Evolutionary conservation across 1,139 yeast species (phyloP), one percentile per base, ranked within the genome.

Genomic region (Geotrichum armillariae): DNA sequence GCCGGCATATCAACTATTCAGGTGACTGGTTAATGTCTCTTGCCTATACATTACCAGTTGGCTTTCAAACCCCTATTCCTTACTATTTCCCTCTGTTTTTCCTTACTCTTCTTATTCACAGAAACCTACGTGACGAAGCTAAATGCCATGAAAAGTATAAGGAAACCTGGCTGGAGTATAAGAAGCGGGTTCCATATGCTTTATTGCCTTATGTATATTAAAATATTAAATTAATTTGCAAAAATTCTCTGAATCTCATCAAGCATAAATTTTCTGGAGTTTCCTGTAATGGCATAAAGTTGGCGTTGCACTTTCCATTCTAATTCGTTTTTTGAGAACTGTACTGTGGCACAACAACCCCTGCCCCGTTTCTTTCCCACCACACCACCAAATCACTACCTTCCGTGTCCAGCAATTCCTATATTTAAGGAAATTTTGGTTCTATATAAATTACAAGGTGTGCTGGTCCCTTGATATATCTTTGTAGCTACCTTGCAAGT

Each of bases 1-100:
- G 96, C 5, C 95, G 95, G 60, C 99, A 93, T 66, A 89, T 89
- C 65, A 93, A 93, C 66, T 93, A 93, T 69, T 77, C 91, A 55
- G 99, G 99, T 36, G 99, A 93, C 70, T 90, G 96, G 94, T 66
- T 93, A 45, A 82, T 90, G 65, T 90, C 97, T 0, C 77, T 88
- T 73, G 82, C 95, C 39, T 91, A 96, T 95, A 90, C 97, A 67
- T 74, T 93, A 58, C 84, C 96, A 17, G 89, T 97, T 1, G 96
- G 96, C 12, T 81, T 84, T 62, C 75, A 73, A 54, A 85, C 95
- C 1, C 85, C 90, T 2, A 71, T 93, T 60, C 88, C 98, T 0
- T 93, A 93, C 65, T 93, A 86, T 68, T 93, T 89, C 65, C 85
- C 87, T 32, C 65, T 85, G 32, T 93, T 88, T 69, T 93, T 94